Conservation (phyloP, 805 yeast genomes). For the Peterozyma xylosa region DNA sequence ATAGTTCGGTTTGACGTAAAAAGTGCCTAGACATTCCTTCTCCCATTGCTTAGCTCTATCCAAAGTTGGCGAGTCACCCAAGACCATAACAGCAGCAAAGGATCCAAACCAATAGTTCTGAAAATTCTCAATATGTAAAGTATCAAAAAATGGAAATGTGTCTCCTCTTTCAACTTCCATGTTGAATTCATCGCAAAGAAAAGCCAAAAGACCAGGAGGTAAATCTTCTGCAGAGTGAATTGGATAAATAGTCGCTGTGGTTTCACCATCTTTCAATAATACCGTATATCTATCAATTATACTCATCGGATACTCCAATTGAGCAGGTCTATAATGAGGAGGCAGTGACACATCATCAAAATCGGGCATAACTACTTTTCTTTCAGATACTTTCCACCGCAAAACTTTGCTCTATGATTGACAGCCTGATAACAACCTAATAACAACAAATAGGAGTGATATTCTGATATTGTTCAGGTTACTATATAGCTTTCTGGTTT, state of each 20-base stretch:
- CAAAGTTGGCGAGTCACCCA: conserved; percentile 60
- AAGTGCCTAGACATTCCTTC: conserved; percentile 84
- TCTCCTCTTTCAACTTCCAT: conserved; percentile 88
- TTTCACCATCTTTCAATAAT: conserved; percentile 77
- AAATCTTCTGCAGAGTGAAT: conserved; percentile 56
- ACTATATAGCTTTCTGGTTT: too few species aligned
- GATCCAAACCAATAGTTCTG: conserved; percentile 83
- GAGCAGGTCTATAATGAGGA: conserved; percentile 33
- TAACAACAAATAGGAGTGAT: too few species aligned
- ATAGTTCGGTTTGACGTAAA: conserved; percentile 77
- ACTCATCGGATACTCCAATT: conserved; percentile 25
- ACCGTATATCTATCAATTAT: conserved; percentile 63
- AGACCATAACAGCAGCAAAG: conserved; percentile 67
- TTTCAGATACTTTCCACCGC: too few species aligned
- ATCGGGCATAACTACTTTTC: conserved; percentile 30
- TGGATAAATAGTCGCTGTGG: conserved; percentile 91
- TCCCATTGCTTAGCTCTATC: conserved; percentile 72
- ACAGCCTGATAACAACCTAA: too few species aligned
- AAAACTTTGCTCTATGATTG: too few species aligned
- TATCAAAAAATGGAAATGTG: conserved; percentile 79
- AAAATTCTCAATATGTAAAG: conserved; percentile 68
- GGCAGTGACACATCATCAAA: conserved; percentile 43
- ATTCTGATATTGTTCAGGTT: too few species aligned
- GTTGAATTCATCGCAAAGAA: conserved; percentile 86
- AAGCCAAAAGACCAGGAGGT: conserved; percentile 73